phyloP scores from a whole-genome alignment of 805 yeast species.

The Metschnikowia continentalis region DNA sequence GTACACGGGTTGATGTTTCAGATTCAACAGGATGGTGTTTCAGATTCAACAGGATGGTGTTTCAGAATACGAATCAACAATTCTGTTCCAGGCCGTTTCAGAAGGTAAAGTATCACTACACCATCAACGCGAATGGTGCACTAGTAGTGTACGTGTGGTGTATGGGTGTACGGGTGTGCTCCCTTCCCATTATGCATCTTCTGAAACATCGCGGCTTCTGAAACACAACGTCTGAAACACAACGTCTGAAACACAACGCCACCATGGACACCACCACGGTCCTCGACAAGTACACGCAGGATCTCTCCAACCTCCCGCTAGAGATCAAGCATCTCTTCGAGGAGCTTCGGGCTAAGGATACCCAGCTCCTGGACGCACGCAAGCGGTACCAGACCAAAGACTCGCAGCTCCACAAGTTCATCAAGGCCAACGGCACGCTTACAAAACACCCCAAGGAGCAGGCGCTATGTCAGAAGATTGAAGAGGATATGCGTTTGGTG shows the following conservation, averaged over 20 bases:
- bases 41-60: too few species aligned
- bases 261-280: conserved; percentile 86
- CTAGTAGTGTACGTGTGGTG: too few species aligned
- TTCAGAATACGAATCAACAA: too few species aligned
- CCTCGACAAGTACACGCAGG: conserved; percentile 47
- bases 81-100: too few species aligned
- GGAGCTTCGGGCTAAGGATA: conserved; percentile 71
- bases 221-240: neutral
- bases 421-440: conserved; percentile 76
- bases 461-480: conserved; percentile 58
- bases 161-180: neutral
- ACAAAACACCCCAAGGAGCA: conserved; percentile 80
- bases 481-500: conserved; percentile 60
- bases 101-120: too few species aligned
- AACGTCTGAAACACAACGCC: neutral
- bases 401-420: conserved; percentile 74
- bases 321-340: conserved; percentile 78
- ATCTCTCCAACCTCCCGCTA: conserved; percentile 78
- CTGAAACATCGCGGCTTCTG: too few species aligned
- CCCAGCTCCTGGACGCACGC: conserved; percentile 59
- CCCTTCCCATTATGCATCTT: too few species aligned
- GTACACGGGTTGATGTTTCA: too few species aligned
- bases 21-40: too few species aligned
- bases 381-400: conserved; percentile 69
- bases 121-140: too few species aligned